These are phyloP conservation scores for Anisogramma anomala DNA, from an alignment of 2,329 filamentous ascomycete species.

Conservation along the genomic window DNA sequence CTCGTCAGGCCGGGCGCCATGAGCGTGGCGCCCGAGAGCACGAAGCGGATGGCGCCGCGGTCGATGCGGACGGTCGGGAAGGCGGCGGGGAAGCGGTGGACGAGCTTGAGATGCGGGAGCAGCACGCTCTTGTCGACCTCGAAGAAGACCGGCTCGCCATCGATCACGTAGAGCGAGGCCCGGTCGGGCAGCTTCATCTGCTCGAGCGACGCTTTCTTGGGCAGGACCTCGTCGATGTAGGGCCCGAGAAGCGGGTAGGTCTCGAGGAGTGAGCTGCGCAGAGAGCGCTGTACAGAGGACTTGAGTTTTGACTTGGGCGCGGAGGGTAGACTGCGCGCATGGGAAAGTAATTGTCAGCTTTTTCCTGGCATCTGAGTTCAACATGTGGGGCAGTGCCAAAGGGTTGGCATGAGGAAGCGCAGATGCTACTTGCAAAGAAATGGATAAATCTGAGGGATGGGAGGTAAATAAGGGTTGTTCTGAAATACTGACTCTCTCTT, in stretches of 20 bases:
- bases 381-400: too few species aligned
- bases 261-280: constrained; percentile 70
- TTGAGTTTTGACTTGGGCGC: constrained; percentile 93
- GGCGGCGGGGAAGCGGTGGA: constrained; percentile 78
- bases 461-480: not conserved
- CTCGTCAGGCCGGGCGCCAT: constrained; percentile 94
- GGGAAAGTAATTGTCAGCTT: constrained; percentile 15
- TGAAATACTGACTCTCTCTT: constrained; percentile 67
- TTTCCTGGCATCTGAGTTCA: not conserved
- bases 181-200: constrained; percentile 89
- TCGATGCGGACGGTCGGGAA: constrained; percentile 85
- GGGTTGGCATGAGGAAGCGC: too few species aligned
- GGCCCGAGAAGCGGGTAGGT: constrained; percentile 78
- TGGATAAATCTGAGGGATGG: not conserved
- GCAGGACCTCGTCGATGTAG: constrained; percentile 85
- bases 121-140: constrained; percentile 62
- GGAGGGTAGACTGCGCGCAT: constrained; percentile 50
- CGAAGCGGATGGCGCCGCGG: constrained; percentile 91
- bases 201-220: constrained; percentile 86
- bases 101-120: constrained; percentile 76
- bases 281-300: constrained; percentile 79
- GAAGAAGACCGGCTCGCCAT: constrained; percentile 74
- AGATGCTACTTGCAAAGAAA: not conserved
- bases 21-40: constrained; percentile 81
- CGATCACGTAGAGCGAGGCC: constrained; percentile 76